Conservation (phyloP, 768 basidiomycete species). For the Naganishia friedmannii region DNA sequence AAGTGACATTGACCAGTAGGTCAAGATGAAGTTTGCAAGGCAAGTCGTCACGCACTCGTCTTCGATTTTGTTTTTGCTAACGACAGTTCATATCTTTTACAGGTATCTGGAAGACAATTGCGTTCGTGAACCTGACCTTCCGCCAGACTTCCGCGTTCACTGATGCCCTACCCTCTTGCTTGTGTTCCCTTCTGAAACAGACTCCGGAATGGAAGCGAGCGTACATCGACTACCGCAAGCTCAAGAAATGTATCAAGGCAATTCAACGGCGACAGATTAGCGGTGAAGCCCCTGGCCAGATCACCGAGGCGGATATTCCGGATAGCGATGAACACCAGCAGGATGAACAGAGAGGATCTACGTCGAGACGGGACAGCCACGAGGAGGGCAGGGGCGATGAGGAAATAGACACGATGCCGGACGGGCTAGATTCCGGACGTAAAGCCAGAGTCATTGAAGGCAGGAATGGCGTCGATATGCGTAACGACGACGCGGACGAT, state of each 20-base stretch:
- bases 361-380: background rate
- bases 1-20: background rate
- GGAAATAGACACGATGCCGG: background rate
- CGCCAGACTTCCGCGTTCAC: background rate
- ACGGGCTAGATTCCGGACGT: background rate
- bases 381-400: background rate
- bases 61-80: background rate
- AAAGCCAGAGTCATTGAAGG: background rate
- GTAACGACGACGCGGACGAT: background rate
- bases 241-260: constrained; percentile 51
- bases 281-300: constrained; percentile 15
- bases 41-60: background rate
- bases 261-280: constrained; percentile 39
- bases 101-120: constrained; percentile 32
- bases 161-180: background rate
- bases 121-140: constrained; percentile 34
- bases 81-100: background rate
- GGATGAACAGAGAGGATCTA: constrained; percentile 48
- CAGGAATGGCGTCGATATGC: background rate
- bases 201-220: constrained; percentile 53
- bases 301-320: constrained; percentile 65
- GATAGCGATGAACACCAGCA: constrained; percentile 69
- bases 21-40: constrained; percentile 44
- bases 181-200: background rate
- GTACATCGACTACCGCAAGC: constrained; percentile 51